These are phyloP conservation scores for Thermomucor indicae-seudaticae DNA, from an alignment of 371 early-diverging fungal genomes.

Conservation along the genomic window DNA sequence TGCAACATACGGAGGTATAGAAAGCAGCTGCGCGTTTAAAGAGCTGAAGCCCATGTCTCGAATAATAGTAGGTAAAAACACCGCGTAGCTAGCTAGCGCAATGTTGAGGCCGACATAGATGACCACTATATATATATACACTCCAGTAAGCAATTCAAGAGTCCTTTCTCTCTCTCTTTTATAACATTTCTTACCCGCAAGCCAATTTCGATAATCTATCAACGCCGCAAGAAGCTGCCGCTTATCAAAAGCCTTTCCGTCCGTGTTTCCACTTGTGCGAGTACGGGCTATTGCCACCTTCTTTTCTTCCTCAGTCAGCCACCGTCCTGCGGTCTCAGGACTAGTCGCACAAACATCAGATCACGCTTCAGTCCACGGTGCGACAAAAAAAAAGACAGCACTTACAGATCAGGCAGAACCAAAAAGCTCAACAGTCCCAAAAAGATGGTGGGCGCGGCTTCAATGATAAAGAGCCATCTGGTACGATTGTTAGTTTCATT, in stretches of 20 bases:
- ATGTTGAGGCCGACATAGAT: slow-evolving; percentile 43
- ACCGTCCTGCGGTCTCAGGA: slow-evolving; percentile 26
- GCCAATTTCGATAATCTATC: slow-evolving; percentile 31
- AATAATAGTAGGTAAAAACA: slow-evolving; percentile 38
- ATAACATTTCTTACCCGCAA: slow-evolving; percentile 23
- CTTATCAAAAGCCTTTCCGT: slow-evolving; percentile 25
- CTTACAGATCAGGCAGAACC: slow-evolving; percentile 28
- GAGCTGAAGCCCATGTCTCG: slow-evolving; percentile 33
- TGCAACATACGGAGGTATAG: slow-evolving; percentile 35
- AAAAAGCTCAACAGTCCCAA: slow-evolving; percentile 39
- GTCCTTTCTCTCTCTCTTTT: neutral
- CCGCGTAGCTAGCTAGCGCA: slow-evolving; percentile 31
- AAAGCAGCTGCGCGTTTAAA: slow-evolving; percentile 27
- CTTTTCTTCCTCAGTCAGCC: slow-evolving; percentile 36
- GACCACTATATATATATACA: slow-evolving; percentile 16
- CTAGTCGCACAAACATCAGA: neutral
- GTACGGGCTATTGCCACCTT: slow-evolving; percentile 28
- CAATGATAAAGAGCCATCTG: slow-evolving; percentile 57
- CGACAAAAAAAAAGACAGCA: neutral
- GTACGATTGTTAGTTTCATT: neutral
- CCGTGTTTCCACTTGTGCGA: slow-evolving; percentile 22
- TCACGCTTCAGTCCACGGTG: neutral
- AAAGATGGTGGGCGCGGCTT: slow-evolving; percentile 52
- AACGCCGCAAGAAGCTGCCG: slow-evolving; percentile 33
- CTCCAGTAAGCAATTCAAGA: slow-evolving; percentile 1